Conservation (phyloP, 2,329 filamentous ascomycete genomes). For the Hymenoscyphus salicellus region DNA sequence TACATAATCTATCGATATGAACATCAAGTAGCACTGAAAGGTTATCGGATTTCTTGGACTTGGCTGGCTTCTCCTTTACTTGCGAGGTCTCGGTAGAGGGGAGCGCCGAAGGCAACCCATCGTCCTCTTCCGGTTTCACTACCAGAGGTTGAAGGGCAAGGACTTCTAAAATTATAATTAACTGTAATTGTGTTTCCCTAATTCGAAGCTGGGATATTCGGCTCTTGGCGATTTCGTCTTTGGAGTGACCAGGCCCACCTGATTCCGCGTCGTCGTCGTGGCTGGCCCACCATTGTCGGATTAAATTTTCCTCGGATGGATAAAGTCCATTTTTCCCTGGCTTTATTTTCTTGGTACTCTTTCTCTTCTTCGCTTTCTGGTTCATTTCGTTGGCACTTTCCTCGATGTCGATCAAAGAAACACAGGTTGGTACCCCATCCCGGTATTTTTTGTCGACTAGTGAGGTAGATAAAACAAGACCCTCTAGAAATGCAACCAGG, state of each 20-base stretch:
- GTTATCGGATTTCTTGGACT: slow-evolving; percentile 49
- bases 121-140: slow-evolving; percentile 38
- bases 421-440: slow-evolving; percentile 63
- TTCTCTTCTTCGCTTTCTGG: slow-evolving; percentile 44
- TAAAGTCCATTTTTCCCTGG: slow-evolving; percentile 68
- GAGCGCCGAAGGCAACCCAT: slow-evolving; percentile 29
- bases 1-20: slow-evolving; percentile 73
- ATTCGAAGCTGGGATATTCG: slow-evolving; percentile 65
- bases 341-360: slow-evolving; percentile 62
- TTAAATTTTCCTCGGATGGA: slow-evolving; percentile 59
- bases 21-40: slow-evolving; percentile 66
- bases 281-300: slow-evolving; percentile 69
- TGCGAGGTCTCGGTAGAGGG: slow-evolving; percentile 26
- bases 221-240: slow-evolving; percentile 54
- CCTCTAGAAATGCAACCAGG: slow-evolving; percentile 66
- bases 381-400: slow-evolving; percentile 46
- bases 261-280: slow-evolving; percentile 54
- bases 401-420: slow-evolving; percentile 55
- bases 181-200: slow-evolving; percentile 75
- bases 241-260: slow-evolving; percentile 40
- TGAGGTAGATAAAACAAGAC: slow-evolving; percentile 62
- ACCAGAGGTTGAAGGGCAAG: slow-evolving; percentile 63
- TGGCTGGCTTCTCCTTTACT: slow-evolving; percentile 26
- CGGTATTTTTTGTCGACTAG: slow-evolving; percentile 77
- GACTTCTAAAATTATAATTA: slow-evolving; percentile 76